A percentile compares a stretch with the other conserved stretches of the same genome.
Conservation (phyloP, 2,329 filamentous ascomycete species). For the Berkeleyomyces basicola region DNA sequence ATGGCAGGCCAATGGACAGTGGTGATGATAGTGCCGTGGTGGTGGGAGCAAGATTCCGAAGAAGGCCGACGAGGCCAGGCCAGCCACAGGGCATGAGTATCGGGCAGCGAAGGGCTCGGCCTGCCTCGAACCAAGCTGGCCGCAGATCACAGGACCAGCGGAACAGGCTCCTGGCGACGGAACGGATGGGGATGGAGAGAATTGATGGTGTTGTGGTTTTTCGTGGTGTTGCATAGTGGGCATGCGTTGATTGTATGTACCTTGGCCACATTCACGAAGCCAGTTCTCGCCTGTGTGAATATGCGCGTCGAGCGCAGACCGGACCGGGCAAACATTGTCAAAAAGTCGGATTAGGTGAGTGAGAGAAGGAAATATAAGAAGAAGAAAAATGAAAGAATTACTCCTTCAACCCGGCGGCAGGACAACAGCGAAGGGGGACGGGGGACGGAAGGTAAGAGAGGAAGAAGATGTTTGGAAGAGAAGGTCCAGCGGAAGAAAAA, state of each 20-base stretch:
- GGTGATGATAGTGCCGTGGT: neutral
- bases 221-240: neutral
- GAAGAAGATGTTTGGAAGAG: slow-evolving; percentile 7
- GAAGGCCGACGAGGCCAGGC: neutral
- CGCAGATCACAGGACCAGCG: neutral
- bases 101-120: no score
- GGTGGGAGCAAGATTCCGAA: neutral
- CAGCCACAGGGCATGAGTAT: neutral
- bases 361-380: slow-evolving; percentile 10
- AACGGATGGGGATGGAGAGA: neutral
- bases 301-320: slow-evolving; percentile 77
- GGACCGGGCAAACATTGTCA: slow-evolving; percentile 86
- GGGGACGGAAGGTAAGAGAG: slow-evolving; percentile 6
- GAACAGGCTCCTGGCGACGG: neutral
- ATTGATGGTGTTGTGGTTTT: neutral
- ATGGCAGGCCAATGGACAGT: neutral
- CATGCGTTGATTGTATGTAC: slow-evolving; percentile 34
- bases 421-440: slow-evolving; percentile 9
- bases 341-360: slow-evolving; percentile 19
- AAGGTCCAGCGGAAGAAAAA: slow-evolving; percentile 8
- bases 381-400: slow-evolving; percentile 15
- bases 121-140: no score
- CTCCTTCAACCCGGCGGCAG: slow-evolving; percentile 13
- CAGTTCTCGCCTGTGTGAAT: slow-evolving; percentile 61
- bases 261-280: slow-evolving; percentile 55